Evolutionary conservation across 352 stramenopile species (phyloP), one percentile per base, ranked within the genome.

Genomic region (Porosira glacialis): DNA sequence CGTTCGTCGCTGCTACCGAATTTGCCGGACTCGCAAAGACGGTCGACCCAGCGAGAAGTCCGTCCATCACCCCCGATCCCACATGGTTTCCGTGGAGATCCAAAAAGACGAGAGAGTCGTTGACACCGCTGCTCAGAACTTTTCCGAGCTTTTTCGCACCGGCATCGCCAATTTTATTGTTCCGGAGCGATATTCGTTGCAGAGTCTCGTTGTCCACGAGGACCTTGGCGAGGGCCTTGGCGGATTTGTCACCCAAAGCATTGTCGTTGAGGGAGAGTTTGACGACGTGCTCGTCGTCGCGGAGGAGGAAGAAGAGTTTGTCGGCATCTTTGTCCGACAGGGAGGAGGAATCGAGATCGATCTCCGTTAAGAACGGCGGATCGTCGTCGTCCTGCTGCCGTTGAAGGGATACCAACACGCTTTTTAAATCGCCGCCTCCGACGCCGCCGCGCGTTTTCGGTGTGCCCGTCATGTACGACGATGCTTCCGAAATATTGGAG

Each of bases 1-100:
- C n/a, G n/a, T n/a, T n/a, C n/a, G n/a, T n/a, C n/a, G n/a, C n/a
- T n/a, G n/a, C n/a, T n/a, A n/a, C n/a, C n/a, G n/a, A n/a, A n/a
- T n/a, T n/a, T n/a, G n/a, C n/a, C n/a, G n/a, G n/a, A n/a, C n/a
- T n/a, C n/a, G 52, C 35, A 38, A 33, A 3, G 27, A 55, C 11
- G 13, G n/a, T 10, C 19, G 28, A 53, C 45, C 30, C 47, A 24
- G 39, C 56, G 15, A 30, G 22, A n/a, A 65, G 15, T 1, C 21
- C 31, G 24, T 65, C 57, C 31, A 65, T 24, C 0, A 65, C 10
- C 2, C 11, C 22, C 17, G 17, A 28, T 33, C 31, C 47, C 38
- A 65, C 39, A 31, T 45, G 10, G 38, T 65, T 65, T 19, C 48
- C 57, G 17, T 56, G 38, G 19, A 65, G 21, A 65, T 65, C 57